Conservation (phyloP, 139 green algal genomes). For the Chlamydomonas urium region DNA sequence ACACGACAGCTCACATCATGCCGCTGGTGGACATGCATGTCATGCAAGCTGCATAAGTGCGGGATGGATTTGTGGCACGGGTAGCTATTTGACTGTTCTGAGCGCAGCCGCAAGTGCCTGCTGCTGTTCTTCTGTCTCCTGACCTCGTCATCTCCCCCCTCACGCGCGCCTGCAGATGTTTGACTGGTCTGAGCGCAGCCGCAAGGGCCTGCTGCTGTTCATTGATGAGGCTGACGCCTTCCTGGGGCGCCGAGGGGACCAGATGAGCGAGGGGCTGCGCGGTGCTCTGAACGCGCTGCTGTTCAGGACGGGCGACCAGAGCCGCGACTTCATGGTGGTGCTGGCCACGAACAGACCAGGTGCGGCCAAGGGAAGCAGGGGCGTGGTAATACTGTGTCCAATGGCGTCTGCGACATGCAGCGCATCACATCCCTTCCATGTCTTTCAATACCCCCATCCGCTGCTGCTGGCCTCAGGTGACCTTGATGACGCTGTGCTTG, state of each 20-base stretch:
- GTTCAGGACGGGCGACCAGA: constrained; percentile 67
- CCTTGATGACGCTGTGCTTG: constrained; percentile 89
- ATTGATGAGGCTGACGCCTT: constrained; percentile 97
- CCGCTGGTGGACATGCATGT: too few species aligned
- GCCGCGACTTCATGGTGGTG: constrained; percentile 78
- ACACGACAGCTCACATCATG: too few species aligned
- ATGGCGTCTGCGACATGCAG: too few species aligned
- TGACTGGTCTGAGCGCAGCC: constrained; percentile 89
- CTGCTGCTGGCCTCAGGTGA: too few species aligned
- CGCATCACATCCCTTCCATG: too few species aligned
- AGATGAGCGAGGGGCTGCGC: constrained; percentile 86
- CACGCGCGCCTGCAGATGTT: constrained; percentile 71
- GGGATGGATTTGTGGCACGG: too few species aligned
- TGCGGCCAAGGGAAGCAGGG: too few species aligned
- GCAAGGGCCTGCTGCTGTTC: constrained; percentile 89
- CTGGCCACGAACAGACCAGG: constrained; percentile 90
- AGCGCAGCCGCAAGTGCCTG: constrained; percentile 73
- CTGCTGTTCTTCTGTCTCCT: constrained; percentile 97
- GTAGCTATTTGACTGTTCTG: constrained; percentile 95
- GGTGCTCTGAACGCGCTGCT: constrained; percentile 93
- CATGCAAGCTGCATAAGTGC: too few species aligned
- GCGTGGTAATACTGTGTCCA: too few species aligned
- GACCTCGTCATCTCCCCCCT: too few species aligned
- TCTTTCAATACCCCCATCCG: too few species aligned
- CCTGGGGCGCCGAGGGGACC: constrained; percentile 73